phyloP scores from a whole-genome alignment of 148 eudicot species.

The Chenopodium album region DNA sequence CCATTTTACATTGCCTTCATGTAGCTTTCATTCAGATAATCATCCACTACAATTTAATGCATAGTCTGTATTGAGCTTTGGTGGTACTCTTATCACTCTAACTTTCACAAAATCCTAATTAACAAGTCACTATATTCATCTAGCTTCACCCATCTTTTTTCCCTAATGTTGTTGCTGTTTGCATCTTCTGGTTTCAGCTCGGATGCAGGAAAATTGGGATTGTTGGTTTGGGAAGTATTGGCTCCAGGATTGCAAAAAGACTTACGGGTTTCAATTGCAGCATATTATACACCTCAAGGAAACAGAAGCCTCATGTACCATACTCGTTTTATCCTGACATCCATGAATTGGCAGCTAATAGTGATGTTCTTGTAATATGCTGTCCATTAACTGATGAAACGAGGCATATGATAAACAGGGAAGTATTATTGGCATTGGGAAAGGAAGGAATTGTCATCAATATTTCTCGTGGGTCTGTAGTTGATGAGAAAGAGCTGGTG shows the following conservation, averaged over 20 bases:
- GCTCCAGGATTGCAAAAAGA: constrained; percentile 62
- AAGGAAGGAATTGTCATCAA: constrained; percentile 57
- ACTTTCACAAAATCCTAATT: not conserved
- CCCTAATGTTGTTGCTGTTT: not conserved
- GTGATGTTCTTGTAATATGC: constrained; percentile 47
- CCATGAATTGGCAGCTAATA: constrained; percentile 42
- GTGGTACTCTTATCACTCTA: not conserved
- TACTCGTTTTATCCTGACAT: constrained; percentile 40
- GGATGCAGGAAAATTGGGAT: constrained; percentile 65
- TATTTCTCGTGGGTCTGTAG: constrained; percentile 59
- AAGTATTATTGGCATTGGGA: constrained; percentile 58
- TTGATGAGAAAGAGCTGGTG: constrained; percentile 61
- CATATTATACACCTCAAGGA: constrained; percentile 57
- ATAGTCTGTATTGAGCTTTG: not conserved
- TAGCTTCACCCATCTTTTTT: not conserved
- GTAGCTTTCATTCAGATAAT: not conserved
- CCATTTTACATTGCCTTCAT: not conserved
- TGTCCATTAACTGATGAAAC: constrained; percentile 72
- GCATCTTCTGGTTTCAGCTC: constrained; percentile 40
- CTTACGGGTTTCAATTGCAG: constrained; percentile 62
- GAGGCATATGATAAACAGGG: constrained; percentile 53
- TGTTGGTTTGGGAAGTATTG: constrained; percentile 79
- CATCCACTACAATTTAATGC: not conserved
- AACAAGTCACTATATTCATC: not conserved
- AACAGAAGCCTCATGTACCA: constrained; percentile 38